A percentile compares a stretch with the other conserved stretches of the same genome.
phyloP scores from a whole-genome alignment of 805 yeast genomes.

The Sporopachydermia quercuum region DNA sequence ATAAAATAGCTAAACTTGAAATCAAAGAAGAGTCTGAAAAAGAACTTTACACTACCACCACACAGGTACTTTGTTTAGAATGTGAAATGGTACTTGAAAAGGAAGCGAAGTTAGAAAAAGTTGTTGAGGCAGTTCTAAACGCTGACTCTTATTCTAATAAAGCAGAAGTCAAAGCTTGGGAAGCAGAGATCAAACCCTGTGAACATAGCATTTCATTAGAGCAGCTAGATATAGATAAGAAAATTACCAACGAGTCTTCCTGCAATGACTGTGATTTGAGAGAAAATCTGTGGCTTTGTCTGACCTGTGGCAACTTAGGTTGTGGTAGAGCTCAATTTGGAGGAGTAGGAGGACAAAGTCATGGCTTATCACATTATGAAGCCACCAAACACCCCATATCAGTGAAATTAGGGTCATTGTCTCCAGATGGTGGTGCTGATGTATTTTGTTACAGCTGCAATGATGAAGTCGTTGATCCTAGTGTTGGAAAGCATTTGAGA shows the following conservation, averaged over 20 bases:
- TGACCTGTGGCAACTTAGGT: constrained; percentile 80
- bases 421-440: constrained; percentile 60
- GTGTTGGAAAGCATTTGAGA: constrained; percentile 29
- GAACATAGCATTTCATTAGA: constrained; percentile 49
- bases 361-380: constrained; percentile 65
- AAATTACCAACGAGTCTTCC: constrained; percentile 14
- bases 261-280: constrained; percentile 27
- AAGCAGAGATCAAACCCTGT: constrained; percentile 72
- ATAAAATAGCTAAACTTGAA: constrained; percentile 51
- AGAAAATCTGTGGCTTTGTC: constrained; percentile 84
- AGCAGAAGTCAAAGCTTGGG: constrained; percentile 83
- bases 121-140: constrained; percentile 30
- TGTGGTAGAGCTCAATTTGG: constrained; percentile 96
- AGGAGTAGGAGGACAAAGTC: constrained; percentile 86
- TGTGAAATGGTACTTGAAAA: constrained; percentile 15
- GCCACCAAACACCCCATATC: constrained; percentile 60
- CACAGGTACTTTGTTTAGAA: constrained; percentile 26
- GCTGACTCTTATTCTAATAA: constrained; percentile 45
- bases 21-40: constrained; percentile 47
- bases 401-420: constrained; percentile 78
- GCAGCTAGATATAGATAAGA: constrained; percentile 18
- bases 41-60: constrained; percentile 38
- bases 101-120: constrained; percentile 14
- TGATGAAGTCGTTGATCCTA: constrained; percentile 74
- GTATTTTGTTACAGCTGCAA: constrained; percentile 80